Conservation (phyloP, 2,329 filamentous ascomycete species). For the Colletotrichum sp. region DNA sequence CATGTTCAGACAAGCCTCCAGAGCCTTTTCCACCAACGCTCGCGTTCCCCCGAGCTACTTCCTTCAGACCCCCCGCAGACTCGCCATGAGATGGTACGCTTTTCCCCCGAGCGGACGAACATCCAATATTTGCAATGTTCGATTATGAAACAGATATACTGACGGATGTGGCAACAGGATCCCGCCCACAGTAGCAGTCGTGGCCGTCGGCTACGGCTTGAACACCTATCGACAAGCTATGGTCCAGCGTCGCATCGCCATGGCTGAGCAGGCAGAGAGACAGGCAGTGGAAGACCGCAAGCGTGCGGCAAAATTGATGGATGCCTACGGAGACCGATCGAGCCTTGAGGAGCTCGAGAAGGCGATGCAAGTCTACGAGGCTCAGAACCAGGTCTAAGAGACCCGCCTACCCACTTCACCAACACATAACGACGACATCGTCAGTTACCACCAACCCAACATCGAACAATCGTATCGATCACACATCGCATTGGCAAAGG, state of each 20-base stretch:
- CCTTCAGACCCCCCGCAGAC: constrained; percentile 31
- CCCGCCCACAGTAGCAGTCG: constrained; percentile 34
- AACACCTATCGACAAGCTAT: constrained; percentile 36
- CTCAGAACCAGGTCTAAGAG: constrained; percentile 17
- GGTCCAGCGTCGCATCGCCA: constrained; percentile 29
- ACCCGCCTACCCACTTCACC: background rate
- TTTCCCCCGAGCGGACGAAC: background rate
- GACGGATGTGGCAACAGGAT: constrained; percentile 27
- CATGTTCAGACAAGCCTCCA: constrained; percentile 22
- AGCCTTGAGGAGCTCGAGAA: constrained; percentile 54
- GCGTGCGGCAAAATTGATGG: constrained; percentile 48
- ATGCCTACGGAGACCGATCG: constrained; percentile 55
- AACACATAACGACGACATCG: background rate
- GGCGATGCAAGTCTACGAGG: constrained; percentile 52
- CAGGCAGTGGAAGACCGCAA: constrained; percentile 38
- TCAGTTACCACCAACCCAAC: background rate
- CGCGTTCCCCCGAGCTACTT: constrained; percentile 38
- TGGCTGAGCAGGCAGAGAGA: constrained; percentile 35
- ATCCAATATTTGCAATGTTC: background rate
- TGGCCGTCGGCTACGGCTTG: constrained; percentile 38
- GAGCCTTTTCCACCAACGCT: constrained; percentile 38
- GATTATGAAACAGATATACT: background rate
- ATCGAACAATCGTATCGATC: background rate
- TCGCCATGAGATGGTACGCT: constrained; percentile 37
- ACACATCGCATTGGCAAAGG: constrained; percentile 1